A percentile compares a stretch with the other conserved stretches of the same genome.
Evolutionary conservation across 257 asterid genomes (phyloP).

Genomic region (Ajuga chamaepitys): DNA sequence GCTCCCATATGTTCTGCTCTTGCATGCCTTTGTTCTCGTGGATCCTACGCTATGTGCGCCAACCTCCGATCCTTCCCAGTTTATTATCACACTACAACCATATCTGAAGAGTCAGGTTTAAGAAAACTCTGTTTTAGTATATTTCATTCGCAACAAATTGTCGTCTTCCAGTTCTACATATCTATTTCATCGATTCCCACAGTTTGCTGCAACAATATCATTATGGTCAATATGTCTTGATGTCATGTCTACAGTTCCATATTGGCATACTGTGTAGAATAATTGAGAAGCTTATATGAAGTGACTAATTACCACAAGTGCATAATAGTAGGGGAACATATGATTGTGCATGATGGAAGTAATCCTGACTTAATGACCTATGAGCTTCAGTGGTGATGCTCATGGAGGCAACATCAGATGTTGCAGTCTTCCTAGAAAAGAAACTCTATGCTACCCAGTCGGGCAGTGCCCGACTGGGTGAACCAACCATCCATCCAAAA

Average conservation of each 20-base stretch:
- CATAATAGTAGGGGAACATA: neutral
- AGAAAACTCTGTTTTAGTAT: neutral
- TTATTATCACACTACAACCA: constrained; percentile 89
- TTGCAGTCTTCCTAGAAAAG: neutral
- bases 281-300: neutral
- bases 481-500: no score
- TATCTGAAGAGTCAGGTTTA: constrained; percentile 90
- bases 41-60: constrained; percentile 93
- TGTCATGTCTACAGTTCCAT: neutral
- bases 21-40: constrained; percentile 89
- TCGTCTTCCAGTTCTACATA: neutral
- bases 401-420: neutral
- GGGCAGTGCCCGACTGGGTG: no score
- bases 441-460: no score
- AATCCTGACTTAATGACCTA: neutral
- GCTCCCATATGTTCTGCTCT: constrained; percentile 86
- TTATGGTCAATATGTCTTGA: neutral
- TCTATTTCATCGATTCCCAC: constrained; percentile 10
- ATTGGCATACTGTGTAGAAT: neutral
- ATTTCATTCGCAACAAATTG: neutral
- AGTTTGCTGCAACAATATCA: neutral
- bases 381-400: neutral
- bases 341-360: constrained; percentile 1
- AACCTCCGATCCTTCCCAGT: constrained; percentile 93
- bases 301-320: neutral